Evolutionary conservation across 2,329 filamentous ascomycete genomes (phyloP).

Genomic region (Balansia obtecta): DNA sequence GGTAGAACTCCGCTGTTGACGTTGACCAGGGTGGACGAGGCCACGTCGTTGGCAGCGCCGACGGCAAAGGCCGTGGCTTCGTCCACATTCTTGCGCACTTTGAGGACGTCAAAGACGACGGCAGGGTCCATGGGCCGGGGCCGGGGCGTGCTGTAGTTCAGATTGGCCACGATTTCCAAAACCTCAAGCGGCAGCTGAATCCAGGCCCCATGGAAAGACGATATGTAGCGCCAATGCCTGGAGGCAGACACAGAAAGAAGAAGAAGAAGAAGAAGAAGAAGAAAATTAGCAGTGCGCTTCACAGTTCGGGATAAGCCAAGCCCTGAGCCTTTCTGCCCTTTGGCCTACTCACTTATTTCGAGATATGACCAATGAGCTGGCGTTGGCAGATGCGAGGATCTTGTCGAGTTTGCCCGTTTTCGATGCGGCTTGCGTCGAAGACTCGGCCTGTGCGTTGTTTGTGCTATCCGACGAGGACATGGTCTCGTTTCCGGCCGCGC

Average conservation of each 20-base stretch:
- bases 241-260: neutral
- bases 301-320: too few species aligned
- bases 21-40: constrained; percentile 50
- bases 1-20: constrained; percentile 25
- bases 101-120: constrained; percentile 73
- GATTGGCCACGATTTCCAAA: constrained; percentile 65
- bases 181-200: constrained; percentile 67
- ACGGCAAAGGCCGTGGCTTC: constrained; percentile 69
- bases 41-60: constrained; percentile 61
- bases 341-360: constrained; percentile 1
- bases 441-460: neutral
- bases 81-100: constrained; percentile 68
- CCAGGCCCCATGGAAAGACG: constrained; percentile 74
- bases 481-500: neutral
- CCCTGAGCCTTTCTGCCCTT: neutral
- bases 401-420: neutral
- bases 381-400: neutral
- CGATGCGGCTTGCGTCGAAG: neutral
- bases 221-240: constrained; percentile 79
- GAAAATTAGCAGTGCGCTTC: neutral
- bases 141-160: constrained; percentile 65
- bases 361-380: neutral
- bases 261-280: too few species aligned
- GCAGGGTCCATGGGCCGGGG: constrained; percentile 69
- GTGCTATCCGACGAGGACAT: neutral